These are phyloP conservation scores for Grosmannia clavigera DNA, from an alignment of 2,329 filamentous ascomycete species.

Conservation along the genomic window DNA sequence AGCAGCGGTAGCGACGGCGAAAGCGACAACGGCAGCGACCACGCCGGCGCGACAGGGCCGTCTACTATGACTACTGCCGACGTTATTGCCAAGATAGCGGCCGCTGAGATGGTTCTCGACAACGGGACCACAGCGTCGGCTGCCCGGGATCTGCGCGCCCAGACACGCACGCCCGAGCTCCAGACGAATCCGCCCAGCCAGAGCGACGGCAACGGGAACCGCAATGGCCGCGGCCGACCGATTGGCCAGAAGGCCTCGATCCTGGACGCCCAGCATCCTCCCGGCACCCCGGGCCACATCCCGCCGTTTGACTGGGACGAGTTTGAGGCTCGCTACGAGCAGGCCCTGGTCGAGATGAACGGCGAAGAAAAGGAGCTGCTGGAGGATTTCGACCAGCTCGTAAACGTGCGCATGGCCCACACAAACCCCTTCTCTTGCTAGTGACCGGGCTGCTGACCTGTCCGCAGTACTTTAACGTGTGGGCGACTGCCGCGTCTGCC, in stretches of 20 bases:
- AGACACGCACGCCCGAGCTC: slow-evolving; percentile 26
- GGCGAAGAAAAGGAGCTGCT: slow-evolving; percentile 52
- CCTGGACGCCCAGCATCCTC: slow-evolving; percentile 22
- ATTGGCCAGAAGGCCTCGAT: background rate
- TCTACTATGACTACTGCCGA: background rate
- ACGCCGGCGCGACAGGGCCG: background rate
- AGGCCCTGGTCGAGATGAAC: slow-evolving; percentile 50
- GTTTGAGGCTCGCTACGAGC: slow-evolving; percentile 58
- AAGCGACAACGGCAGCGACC: background rate
- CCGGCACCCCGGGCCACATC: slow-evolving; percentile 40
- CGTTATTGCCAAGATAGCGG: slow-evolving; percentile 1
- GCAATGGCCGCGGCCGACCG: slow-evolving; percentile 16
- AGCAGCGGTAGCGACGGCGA: background rate
- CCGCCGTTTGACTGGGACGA: slow-evolving; percentile 61
- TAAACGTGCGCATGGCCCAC: slow-evolving; percentile 36
- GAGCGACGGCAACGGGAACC: slow-evolving; percentile 8
- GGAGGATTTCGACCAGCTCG: slow-evolving; percentile 54
- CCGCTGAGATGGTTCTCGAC: slow-evolving; percentile 11
- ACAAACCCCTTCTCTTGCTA: background rate
- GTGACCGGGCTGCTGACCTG: background rate
- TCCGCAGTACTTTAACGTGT: slow-evolving; percentile 61
- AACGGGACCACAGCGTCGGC: slow-evolving; percentile 4
- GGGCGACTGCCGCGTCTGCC: slow-evolving; percentile 59
- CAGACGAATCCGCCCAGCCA: slow-evolving; percentile 8
- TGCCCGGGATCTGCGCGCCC: slow-evolving; percentile 5